Percentiles rank a stretch among this genome's conserved stretches.
phyloP scores from a whole-genome alignment of 768 basidiomycete species.

The Podaxis sp. region DNA sequence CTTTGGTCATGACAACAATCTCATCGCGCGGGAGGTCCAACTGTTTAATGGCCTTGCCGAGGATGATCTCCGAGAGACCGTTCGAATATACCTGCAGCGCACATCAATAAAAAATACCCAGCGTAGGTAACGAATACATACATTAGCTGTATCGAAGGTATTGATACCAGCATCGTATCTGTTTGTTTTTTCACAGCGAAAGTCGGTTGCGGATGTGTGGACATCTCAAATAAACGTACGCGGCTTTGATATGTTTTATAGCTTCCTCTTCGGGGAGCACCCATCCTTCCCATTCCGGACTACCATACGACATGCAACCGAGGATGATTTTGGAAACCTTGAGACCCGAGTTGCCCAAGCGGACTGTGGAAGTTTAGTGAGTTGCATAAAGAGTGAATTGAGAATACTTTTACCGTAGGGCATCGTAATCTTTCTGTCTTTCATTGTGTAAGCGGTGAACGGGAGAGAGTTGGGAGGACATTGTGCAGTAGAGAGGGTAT shows the following conservation, averaged over 20 bases:
- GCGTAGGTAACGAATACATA: slow-evolving; percentile 13
- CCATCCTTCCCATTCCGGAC: slow-evolving; percentile 47
- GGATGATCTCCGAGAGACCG: slow-evolving; percentile 57
- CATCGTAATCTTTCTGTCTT: not conserved
- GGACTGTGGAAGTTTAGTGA: slow-evolving; percentile 26
- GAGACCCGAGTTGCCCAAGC: slow-evolving; percentile 47
- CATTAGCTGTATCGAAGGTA: slow-evolving; percentile 56
- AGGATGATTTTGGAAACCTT: slow-evolving; percentile 65
- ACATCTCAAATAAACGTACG: slow-evolving; percentile 22
- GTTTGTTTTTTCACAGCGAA: slow-evolving; percentile 15
- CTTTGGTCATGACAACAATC: slow-evolving; percentile 75
- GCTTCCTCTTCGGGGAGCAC: slow-evolving; percentile 43
- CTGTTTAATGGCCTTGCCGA: slow-evolving; percentile 69
- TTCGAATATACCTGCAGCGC: slow-evolving; percentile 53
- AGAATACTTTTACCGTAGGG: not conserved
- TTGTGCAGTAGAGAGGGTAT: not conserved
- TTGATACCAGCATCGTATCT: slow-evolving; percentile 60
- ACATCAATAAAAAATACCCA: not conserved
- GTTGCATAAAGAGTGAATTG: not conserved
- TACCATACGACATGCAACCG: slow-evolving; percentile 57
- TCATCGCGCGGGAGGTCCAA: slow-evolving; percentile 62
- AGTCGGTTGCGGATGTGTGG: not conserved
- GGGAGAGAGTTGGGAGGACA: not conserved
- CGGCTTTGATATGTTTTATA: slow-evolving; percentile 48
- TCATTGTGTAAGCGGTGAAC: not conserved